Percentiles rank a stretch among this genome's conserved stretches.
These are phyloP conservation scores for Lepidium campestre DNA, from an alignment of 441 rosid genomes.

Conservation along the genomic window DNA sequence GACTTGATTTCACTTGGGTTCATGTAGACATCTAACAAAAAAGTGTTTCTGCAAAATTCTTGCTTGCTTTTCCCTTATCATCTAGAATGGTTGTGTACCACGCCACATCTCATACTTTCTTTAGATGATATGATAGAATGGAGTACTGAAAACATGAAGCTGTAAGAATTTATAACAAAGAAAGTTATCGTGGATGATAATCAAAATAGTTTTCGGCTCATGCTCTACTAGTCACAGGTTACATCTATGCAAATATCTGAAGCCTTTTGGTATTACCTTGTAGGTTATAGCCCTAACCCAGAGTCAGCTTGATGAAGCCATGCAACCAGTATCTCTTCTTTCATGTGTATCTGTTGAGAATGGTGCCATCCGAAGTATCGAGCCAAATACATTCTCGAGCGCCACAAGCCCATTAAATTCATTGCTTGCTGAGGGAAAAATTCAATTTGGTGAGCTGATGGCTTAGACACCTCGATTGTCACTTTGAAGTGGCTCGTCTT, in stretches of 20 bases:
- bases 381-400: constrained; percentile 59
- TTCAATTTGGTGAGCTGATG: constrained; percentile 81
- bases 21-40: background rate
- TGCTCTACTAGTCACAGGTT: background rate
- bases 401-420: constrained; percentile 73
- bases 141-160: background rate
- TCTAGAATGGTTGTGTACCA: background rate
- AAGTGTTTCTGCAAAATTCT: background rate
- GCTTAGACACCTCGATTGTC: constrained; percentile 19
- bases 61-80: background rate
- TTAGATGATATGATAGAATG: background rate
- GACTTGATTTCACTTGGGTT: background rate
- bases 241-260: constrained; percentile 1
- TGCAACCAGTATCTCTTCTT: constrained; percentile 75
- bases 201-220: background rate
- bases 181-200: background rate
- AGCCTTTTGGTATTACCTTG: constrained; percentile 25
- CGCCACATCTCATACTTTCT: background rate
- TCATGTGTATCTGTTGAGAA: constrained; percentile 65
- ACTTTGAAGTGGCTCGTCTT: constrained; percentile 42
- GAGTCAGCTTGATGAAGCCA: constrained; percentile 89
- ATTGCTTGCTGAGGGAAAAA: constrained; percentile 90
- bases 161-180: background rate
- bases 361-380: constrained; percentile 42
- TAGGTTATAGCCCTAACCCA: constrained; percentile 86